A percentile compares a stretch with the other conserved stretches of the same genome.
These are phyloP conservation scores for Suillus fuscotomentosus DNA, from an alignment of 768 basidiomycete species.

Conservation along the genomic window DNA sequence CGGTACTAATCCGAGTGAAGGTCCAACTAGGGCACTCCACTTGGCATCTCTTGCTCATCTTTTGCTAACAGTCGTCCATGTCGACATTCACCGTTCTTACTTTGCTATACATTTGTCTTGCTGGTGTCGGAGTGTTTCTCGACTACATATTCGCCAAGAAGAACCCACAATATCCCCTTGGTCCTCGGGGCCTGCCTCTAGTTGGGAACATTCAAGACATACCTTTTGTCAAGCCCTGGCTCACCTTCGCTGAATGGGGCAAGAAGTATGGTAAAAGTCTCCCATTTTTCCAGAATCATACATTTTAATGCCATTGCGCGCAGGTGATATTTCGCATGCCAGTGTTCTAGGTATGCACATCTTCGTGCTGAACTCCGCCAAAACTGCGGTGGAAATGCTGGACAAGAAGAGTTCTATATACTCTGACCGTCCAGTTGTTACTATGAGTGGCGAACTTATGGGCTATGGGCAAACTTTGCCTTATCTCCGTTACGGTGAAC, in stretches of 20 bases:
- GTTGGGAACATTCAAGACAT: conserved; percentile 56
- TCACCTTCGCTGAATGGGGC: conserved; percentile 51
- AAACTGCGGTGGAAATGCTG: conserved; percentile 46
- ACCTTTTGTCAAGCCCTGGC: conserved; percentile 49
- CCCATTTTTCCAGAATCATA: not conserved
- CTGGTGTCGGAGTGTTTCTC: conserved; percentile 18
- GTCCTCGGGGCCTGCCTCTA: conserved; percentile 33
- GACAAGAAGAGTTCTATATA: conserved; percentile 56
- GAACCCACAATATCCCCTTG: conserved; percentile 16
- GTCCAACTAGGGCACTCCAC: not conserved
- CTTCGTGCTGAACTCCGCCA: conserved; percentile 47
- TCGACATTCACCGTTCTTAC: too few relatives aligned
- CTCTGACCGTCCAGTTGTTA: conserved; percentile 26
- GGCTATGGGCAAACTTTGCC: conserved; percentile 4
- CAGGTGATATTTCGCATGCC: conserved; percentile 17
- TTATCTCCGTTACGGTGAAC: conserved; percentile 12
- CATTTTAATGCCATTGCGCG: conserved; percentile 15
- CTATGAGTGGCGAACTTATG: conserved; percentile 18
- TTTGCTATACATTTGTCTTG: conserved; percentile 6
- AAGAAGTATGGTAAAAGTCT: conserved; percentile 45
- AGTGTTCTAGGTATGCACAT: conserved; percentile 43
- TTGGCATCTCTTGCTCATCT: not conserved
- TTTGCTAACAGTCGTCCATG: not conserved
- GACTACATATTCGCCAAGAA: conserved; percentile 5
- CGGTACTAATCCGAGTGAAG: too few relatives aligned